Evolutionary conservation across 2,329 filamentous ascomycete species (phyloP).

Genomic region (Knufia fluminis): DNA sequence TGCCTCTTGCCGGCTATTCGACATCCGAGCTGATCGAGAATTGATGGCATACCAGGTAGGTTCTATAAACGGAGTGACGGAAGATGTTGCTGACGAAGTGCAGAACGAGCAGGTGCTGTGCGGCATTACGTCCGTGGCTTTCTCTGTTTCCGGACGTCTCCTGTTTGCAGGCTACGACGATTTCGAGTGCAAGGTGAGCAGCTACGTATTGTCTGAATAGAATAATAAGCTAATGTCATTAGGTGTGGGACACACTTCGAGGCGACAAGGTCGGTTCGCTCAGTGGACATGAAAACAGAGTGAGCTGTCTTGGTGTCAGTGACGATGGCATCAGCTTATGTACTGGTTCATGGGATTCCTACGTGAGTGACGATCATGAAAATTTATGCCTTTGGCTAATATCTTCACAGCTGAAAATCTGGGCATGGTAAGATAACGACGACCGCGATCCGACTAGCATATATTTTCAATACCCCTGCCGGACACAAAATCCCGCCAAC

Average conservation of each 20-base stretch:
- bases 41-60: constrained; percentile 59
- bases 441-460: not conserved
- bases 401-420: constrained; percentile 65
- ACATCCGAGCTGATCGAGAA: constrained; percentile 88
- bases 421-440: constrained; percentile 56
- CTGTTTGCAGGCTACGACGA: constrained; percentile 97
- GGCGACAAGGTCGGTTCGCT: constrained; percentile 95
- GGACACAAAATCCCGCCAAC: too few species aligned
- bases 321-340: constrained; percentile 98
- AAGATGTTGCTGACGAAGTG: constrained; percentile 10
- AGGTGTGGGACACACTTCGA: constrained; percentile 97
- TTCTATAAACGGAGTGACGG: constrained; percentile 12
- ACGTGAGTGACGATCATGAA: constrained; percentile 55
- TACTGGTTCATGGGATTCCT: constrained; percentile 98
- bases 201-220: not conserved
- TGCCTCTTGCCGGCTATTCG: constrained; percentile 92
- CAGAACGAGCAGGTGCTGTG: constrained; percentile 96
- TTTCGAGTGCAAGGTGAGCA: constrained; percentile 94
- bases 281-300: constrained; percentile 95
- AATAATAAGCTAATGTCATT: constrained; percentile 20
- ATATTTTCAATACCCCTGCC: not conserved
- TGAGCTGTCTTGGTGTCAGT: constrained; percentile 96
- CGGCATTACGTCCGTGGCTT: constrained; percentile 95
- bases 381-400: not conserved
- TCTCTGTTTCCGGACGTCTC: constrained; percentile 89